Evolutionary conservation across 2,329 filamentous ascomycete species (phyloP).

Genomic region (Xenoacremonium recifei): DNA sequence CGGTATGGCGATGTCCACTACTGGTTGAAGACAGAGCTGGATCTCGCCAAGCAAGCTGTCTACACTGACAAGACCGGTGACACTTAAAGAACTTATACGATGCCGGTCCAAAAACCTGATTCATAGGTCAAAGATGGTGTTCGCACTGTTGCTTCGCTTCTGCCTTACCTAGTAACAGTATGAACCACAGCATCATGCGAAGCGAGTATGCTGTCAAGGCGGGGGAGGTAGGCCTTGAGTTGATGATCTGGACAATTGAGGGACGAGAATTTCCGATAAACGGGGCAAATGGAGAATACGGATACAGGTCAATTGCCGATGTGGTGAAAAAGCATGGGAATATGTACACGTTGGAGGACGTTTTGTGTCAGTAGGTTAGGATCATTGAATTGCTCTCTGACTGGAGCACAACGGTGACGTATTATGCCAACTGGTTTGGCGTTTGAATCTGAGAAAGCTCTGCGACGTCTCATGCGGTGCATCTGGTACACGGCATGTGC

Average conservation of each 20-base stretch:
- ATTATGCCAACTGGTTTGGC: constrained; percentile 69
- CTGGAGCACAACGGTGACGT: constrained; percentile 67
- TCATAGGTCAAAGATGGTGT: constrained; percentile 57
- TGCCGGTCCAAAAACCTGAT: constrained; percentile 56
- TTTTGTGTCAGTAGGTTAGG: constrained; percentile 59
- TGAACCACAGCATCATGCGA: constrained; percentile 56
- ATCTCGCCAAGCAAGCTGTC: constrained; percentile 60
- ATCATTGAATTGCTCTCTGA: constrained; percentile 65
- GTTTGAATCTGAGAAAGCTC: constrained; percentile 17
- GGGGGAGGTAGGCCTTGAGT: constrained; percentile 59
- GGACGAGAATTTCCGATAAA: constrained; percentile 59
- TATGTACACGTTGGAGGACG: constrained; percentile 64
- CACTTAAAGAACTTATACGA: constrained; percentile 45
- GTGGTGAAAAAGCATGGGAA: constrained; percentile 63
- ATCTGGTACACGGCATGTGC: too few species aligned
- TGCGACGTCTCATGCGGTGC: too few species aligned
- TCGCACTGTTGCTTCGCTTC: constrained; percentile 60
- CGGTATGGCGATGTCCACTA: constrained; percentile 63
- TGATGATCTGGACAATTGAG: constrained; percentile 69
- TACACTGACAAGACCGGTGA: constrained; percentile 64
- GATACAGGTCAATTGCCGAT: constrained; percentile 55
- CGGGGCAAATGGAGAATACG: constrained; percentile 48
- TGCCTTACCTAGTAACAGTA: constrained; percentile 58
- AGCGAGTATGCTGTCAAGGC: constrained; percentile 61
- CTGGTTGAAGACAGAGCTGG: constrained; percentile 62